Base-by-base conservation (phyloP, 768 basidiomycete species). In the Cystofilobasidium macerans region DNA sequence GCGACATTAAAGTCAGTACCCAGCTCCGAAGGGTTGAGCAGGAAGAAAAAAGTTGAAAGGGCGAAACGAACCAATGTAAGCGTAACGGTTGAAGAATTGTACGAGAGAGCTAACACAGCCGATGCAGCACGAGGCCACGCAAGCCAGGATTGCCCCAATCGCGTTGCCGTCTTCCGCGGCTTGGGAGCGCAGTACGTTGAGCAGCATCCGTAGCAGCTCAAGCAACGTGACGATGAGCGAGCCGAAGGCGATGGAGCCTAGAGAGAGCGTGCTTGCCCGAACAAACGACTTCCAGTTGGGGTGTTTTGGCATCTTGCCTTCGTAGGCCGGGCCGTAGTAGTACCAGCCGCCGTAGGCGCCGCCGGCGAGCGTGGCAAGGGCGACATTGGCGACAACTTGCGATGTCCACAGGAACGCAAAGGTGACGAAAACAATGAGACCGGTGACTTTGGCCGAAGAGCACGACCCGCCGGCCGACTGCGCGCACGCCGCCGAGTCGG, bases 341-440 rank as follows among this genome's bases (percentile, higher is more conserved):
- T 89, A 89, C 77, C 58, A 65, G 76, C 80, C 78, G 51, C 85
- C 86, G 70, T 82, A 87, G 4, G 84, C 82, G 32, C 89, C 88
- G 40, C 88, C 88, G 9, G 87, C 86, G 35, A 90, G 81, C 3
- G 87, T 89, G 36, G 86, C 83, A 28, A 90, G 79, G 0, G 86
- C 81, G 45, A 90, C 83, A 70, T 89, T 89, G 36, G 82, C 84
- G 58, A 88, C 83, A 48, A 89, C 87, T 76, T 88, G 86, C 0
- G 86, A 87, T 22, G 84, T 85, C 89, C 88, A 91, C 26, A 89
- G 78, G 78, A 84, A 91, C n/a, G 85, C 85, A 74, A 90, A 89
- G 0, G 85, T 83, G 68, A 83, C 82, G 71, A 82, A 91, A 75
- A 89, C 83, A 62, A 89, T 80, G 16, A 90, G 77, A 3, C 89